A percentile compares a stretch with the other conserved stretches of the same genome.
These are phyloP conservation scores for Blastobotrys capitulatus DNA, from an alignment of 1,139 yeast genomes.

Conservation along the genomic window DNA sequence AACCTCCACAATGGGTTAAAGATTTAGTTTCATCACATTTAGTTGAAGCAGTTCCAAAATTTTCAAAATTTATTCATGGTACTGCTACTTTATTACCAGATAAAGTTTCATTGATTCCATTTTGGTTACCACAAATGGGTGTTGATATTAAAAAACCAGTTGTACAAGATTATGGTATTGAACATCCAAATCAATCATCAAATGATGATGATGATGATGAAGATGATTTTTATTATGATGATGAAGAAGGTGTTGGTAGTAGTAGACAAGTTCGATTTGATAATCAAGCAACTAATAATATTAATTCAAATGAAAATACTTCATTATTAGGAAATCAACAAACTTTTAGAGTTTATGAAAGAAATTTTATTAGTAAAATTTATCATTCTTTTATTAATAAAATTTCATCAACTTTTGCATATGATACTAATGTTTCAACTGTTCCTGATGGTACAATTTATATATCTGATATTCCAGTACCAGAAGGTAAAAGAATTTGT, in stretches of 20 bases:
- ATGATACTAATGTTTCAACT: constrained; percentile 55
- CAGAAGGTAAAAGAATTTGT: constrained; percentile 87
- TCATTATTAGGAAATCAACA: constrained; percentile 22
- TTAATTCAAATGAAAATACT: constrained; percentile 26
- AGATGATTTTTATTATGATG: constrained; percentile 23
- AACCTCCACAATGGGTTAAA: constrained; percentile 96
- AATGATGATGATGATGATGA: constrained; percentile 37
- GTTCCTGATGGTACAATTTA: constrained; percentile 80
- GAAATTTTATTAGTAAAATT: constrained; percentile 5
- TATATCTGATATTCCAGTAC: constrained; percentile 45
- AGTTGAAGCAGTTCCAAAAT: constrained; percentile 97
- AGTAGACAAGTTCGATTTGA: constrained; percentile 16
- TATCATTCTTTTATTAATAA: constrained; percentile 13
- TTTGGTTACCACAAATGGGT: constrained; percentile 98
- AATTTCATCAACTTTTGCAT: constrained; percentile 27
- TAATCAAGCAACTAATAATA: not conserved
- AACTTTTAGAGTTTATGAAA: constrained; percentile 3
- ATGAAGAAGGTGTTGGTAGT: not conserved
- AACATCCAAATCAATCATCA: constrained; percentile 42
- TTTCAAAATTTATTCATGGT: constrained; percentile 95
- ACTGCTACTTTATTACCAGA: constrained; percentile 84
- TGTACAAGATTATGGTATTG: constrained; percentile 59
- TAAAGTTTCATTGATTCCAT: constrained; percentile 76
- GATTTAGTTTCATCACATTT: constrained; percentile 86
- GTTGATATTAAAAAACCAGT: constrained; percentile 91